Conservation (phyloP, 2,329 filamentous ascomycete species). For the Myrmaecium sp. region DNA sequence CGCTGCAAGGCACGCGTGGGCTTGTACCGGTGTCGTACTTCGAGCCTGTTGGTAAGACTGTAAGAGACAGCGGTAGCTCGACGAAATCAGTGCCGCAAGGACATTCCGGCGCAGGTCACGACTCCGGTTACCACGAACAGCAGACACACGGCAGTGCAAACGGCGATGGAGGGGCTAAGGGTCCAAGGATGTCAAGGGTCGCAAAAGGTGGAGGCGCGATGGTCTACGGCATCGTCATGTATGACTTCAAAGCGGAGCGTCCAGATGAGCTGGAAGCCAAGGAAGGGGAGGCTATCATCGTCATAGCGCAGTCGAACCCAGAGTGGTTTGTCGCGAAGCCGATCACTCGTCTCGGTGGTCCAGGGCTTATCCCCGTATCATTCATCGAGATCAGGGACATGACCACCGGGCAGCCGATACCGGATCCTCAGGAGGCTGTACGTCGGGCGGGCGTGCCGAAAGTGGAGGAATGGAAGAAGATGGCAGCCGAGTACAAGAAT, state of each 20-base stretch:
- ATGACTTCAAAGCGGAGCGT: conserved; percentile 86
- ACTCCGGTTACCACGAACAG: conserved; percentile 70
- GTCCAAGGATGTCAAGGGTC: conserved; percentile 21
- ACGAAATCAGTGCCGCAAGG: conserved; percentile 23
- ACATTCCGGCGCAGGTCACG: conserved; percentile 59
- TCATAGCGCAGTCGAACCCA: conserved; percentile 94
- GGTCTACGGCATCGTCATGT: conserved; percentile 94
- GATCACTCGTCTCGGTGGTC: conserved; percentile 91
- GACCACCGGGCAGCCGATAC: conserved; percentile 65
- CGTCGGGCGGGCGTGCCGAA: conserved; percentile 76
- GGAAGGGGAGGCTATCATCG: conserved; percentile 89
- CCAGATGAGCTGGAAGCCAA: conserved; percentile 95
- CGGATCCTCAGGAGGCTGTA: conserved; percentile 72
- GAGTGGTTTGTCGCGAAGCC: conserved; percentile 99
- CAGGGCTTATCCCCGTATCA: conserved; percentile 86
- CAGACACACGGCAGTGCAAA: conserved; percentile 3
- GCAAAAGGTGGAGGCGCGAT: conserved; percentile 51
- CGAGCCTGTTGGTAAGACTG: conserved; percentile 78
- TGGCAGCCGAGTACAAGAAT: conserved; percentile 98
- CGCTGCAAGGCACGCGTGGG: conserved; percentile 71
- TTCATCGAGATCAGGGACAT: conserved; percentile 96
- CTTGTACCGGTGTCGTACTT: conserved; percentile 91
- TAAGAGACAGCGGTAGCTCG: conserved; percentile 58
- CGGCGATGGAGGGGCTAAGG: conserved; percentile 7
- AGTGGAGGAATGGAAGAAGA: conserved; percentile 99